These are phyloP conservation scores for Hanseniaspora hatyaiensis DNA, from an alignment of 805 yeast genomes.

Conservation along the genomic window DNA sequence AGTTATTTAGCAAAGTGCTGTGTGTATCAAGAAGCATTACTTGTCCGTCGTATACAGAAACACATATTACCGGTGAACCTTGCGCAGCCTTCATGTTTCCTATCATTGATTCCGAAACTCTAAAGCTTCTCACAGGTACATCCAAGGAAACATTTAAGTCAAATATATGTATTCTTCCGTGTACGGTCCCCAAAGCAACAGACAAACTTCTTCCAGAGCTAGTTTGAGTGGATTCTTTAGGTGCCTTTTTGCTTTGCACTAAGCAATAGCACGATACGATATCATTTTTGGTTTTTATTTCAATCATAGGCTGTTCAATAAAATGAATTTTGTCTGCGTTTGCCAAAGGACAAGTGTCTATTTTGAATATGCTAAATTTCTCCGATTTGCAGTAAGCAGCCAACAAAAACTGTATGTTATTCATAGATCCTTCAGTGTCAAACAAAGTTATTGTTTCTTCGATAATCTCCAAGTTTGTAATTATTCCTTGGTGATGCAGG, in stretches of 20 bases:
- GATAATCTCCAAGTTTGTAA: neutral
- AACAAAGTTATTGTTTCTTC: neutral
- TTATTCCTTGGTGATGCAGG: neutral
- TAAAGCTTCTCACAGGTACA: constrained; percentile 25
- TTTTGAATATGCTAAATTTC: neutral
- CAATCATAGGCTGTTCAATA: neutral
- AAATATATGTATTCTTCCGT: constrained; percentile 33
- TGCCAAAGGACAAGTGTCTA: neutral
- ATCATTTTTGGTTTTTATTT: constrained; percentile 2
- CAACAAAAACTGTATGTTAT: neutral
- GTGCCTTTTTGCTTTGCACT: neutral
- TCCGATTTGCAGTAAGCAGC: neutral
- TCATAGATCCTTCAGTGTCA: neutral
- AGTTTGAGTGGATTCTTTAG: too few species aligned
- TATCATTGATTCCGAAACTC: constrained; percentile 24
- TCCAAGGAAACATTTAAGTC: constrained; percentile 20
- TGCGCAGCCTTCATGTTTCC: neutral
- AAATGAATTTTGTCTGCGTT: neutral
- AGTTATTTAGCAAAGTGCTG: constrained; percentile 27
- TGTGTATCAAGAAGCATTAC: constrained; percentile 30
- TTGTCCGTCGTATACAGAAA: constrained; percentile 35
- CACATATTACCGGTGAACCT: constrained; percentile 23
- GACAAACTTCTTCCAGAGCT: too few species aligned
- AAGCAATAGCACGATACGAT: neutral
- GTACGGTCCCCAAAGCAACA: constrained; percentile 44